Evolutionary conservation across 2,329 filamentous ascomycete species (phyloP).

Genomic region (Scolecobasidium constrictum): DNA sequence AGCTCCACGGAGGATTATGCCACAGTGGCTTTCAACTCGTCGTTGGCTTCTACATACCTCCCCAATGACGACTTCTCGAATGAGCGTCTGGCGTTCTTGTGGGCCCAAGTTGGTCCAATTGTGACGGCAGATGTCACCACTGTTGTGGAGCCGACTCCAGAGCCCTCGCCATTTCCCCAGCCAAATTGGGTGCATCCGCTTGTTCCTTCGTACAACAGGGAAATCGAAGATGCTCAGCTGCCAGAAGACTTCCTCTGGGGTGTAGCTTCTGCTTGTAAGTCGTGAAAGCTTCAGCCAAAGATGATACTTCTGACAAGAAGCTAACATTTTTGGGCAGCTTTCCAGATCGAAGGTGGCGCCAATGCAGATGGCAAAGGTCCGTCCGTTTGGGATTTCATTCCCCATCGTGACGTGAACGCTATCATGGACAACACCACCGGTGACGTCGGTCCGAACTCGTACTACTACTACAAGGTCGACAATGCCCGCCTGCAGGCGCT

Average conservation of each 20-base stretch:
- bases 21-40: not conserved
- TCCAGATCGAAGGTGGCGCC: conserved; percentile 33
- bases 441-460: conserved; percentile 30
- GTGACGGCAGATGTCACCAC: conserved; percentile 17
- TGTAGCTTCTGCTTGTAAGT: conserved; percentile 20
- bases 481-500: conserved; percentile 25
- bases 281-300: no score
- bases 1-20: not conserved
- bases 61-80: not conserved
- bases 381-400: conserved; percentile 33
- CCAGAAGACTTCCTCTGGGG: conserved; percentile 33
- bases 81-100: not conserved
- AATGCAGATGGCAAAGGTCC: conserved; percentile 32
- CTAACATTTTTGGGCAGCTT: conserved; percentile 17
- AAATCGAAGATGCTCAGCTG: conserved; percentile 26
- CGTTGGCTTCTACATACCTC: not conserved
- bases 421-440: conserved; percentile 31
- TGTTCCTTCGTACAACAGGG: conserved; percentile 24
- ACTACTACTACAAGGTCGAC: conserved; percentile 34
- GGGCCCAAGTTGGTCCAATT: not conserved
- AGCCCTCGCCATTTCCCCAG: conserved; percentile 27
- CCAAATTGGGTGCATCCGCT: conserved; percentile 28
- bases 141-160: conserved; percentile 28
- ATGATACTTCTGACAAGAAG: no score
- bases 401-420: conserved; percentile 28